Conservation (phyloP, 768 basidiomycete genomes). For the Russula sp. region DNA sequence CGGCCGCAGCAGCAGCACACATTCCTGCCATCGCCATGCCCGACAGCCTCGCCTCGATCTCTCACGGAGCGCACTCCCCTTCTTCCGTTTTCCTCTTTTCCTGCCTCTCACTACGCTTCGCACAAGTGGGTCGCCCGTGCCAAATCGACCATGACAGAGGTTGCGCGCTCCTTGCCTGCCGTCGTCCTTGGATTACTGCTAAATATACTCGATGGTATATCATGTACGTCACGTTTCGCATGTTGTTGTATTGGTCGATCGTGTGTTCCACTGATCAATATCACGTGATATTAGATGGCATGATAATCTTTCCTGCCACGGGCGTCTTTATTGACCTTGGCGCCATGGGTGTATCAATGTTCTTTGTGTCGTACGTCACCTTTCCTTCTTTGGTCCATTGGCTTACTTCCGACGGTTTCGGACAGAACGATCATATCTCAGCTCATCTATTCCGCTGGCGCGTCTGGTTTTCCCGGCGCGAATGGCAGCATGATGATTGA, state of each 20-base stretch:
- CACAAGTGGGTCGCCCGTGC: constrained; percentile 13
- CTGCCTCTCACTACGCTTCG: neutral
- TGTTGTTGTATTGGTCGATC: neutral
- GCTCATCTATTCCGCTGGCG: constrained; percentile 78
- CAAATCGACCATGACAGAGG: neutral
- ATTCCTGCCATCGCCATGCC: neutral
- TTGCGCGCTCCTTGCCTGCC: constrained; percentile 59
- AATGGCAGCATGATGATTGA: constrained; percentile 99
- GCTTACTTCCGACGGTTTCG: neutral
- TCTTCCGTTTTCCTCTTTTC: constrained; percentile 14
- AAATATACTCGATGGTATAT: constrained; percentile 91
- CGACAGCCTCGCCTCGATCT: constrained; percentile 6
- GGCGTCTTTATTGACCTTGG: constrained; percentile 78
- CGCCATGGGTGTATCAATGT: constrained; percentile 90
- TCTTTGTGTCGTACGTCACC: constrained; percentile 67
- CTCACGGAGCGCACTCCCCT: constrained; percentile 18
- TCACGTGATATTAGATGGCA: constrained; percentile 57
- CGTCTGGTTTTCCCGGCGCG: constrained; percentile 82
- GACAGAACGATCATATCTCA: constrained; percentile 70
- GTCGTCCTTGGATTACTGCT: constrained; percentile 79
- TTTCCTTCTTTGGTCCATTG: neutral
- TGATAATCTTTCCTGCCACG: constrained; percentile 90
- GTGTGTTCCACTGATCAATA: neutral
- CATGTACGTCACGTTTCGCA: constrained; percentile 48
- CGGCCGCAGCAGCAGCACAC: neutral